These are phyloP conservation scores for Borovskyia barvae DNA, from an alignment of 208 protist genomes.

Conservation along the genomic window DNA sequence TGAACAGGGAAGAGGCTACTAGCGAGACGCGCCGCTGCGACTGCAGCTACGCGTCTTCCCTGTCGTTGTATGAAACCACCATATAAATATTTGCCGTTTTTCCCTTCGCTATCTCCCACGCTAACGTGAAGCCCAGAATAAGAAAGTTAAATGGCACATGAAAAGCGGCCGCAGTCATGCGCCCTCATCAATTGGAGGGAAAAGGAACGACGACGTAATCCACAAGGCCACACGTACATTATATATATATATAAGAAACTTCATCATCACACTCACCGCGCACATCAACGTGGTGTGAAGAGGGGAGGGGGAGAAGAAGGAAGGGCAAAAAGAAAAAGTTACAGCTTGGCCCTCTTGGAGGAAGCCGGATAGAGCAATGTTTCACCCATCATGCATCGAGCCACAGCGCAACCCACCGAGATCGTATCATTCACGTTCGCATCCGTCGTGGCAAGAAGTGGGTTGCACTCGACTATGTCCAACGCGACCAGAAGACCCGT, in stretches of 20 bases:
- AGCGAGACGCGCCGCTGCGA: too few relatives aligned
- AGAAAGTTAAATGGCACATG: too few relatives aligned
- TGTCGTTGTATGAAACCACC: not conserved
- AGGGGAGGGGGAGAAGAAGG: not conserved
- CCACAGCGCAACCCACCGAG: conserved; percentile 37
- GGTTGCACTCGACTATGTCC: conserved; percentile 75
- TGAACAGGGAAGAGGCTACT: not conserved
- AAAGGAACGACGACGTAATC: too few relatives aligned
- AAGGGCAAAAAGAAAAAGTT: not conserved
- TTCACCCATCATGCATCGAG: conserved; percentile 43
- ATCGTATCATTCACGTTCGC: conserved; percentile 39
- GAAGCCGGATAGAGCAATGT: conserved; percentile 35
- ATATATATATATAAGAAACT: too few relatives aligned
- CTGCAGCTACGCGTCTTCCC: too few relatives aligned
- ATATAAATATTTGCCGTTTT: not conserved
- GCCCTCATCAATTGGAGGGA: too few relatives aligned
- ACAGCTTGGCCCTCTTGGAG: conserved; percentile 28
- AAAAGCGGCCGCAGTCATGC: too few relatives aligned
- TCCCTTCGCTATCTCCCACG: not conserved
- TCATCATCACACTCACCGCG: too few relatives aligned
- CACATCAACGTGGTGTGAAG: not conserved
- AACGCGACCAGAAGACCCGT: conserved; percentile 46
- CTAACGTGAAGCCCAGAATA: not conserved
- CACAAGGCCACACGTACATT: too few relatives aligned
- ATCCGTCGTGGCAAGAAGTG: conserved; percentile 33